These are phyloP conservation scores for Claviceps fusiformis DNA, from an alignment of 2,329 filamentous ascomycete genomes.

Conservation along the genomic window DNA sequence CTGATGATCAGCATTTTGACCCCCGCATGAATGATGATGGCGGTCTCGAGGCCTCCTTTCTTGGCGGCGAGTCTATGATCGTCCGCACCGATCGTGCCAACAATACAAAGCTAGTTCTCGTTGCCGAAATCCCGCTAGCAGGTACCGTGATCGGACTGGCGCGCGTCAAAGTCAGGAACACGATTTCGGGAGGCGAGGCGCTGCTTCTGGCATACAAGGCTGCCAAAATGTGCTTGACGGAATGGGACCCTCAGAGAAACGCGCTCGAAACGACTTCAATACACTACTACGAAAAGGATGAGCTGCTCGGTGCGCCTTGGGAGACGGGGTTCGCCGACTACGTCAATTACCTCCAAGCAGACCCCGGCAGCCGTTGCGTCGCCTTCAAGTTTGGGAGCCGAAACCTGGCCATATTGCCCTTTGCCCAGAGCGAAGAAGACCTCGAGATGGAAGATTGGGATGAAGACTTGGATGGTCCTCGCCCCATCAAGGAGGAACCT, in stretches of 20 bases:
- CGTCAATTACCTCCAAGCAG: constrained; percentile 70
- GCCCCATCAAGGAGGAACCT: constrained; percentile 32
- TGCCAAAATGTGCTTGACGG: constrained; percentile 82
- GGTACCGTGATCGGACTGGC: constrained; percentile 76
- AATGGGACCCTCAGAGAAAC: constrained; percentile 78
- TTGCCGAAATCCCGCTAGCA: constrained; percentile 71
- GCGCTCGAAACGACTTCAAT: constrained; percentile 81
- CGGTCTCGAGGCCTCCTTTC: constrained; percentile 51
- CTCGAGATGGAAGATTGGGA: constrained; percentile 88
- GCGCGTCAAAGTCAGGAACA: constrained; percentile 57
- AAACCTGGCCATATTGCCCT: constrained; percentile 86
- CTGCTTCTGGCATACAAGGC: constrained; percentile 76
- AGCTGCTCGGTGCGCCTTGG: constrained; percentile 72
- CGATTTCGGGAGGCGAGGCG: constrained; percentile 69
- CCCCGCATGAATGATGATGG: constrained; percentile 45
- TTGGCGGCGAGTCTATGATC: constrained; percentile 48
- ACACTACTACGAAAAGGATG: constrained; percentile 96
- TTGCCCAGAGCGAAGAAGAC: constrained; percentile 74
- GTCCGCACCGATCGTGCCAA: constrained; percentile 49
- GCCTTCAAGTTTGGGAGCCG: constrained; percentile 83
- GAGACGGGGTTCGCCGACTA: constrained; percentile 60
- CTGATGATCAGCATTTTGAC: constrained; percentile 35
- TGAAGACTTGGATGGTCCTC: constrained; percentile 60
- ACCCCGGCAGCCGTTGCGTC: constrained; percentile 85
- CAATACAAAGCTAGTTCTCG: constrained; percentile 66